phyloP scores from a whole-genome alignment of 345 rosid genomes.

The Eucalyptus paniculata region DNA sequence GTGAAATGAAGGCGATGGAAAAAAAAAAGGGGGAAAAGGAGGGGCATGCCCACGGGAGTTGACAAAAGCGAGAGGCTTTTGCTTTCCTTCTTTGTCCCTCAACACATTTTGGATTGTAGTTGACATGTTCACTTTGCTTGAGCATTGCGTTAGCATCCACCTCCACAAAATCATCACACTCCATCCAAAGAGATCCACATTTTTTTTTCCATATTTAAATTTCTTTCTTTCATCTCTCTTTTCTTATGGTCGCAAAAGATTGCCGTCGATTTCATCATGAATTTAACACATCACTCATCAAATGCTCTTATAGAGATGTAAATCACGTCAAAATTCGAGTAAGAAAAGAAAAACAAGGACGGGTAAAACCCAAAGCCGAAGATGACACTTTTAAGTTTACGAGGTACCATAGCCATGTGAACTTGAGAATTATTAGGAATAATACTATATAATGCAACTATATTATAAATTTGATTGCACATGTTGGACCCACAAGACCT shows the following conservation, averaged over 20 bases:
- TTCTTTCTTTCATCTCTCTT: not conserved
- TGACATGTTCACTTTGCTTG: not conserved
- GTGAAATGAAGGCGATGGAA: not conserved
- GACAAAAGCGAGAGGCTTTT: conserved; percentile 1
- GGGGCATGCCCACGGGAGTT: not conserved
- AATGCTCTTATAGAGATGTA: no score
- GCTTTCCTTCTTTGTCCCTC: not conserved
- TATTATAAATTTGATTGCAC: not conserved
- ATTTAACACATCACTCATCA: not conserved
- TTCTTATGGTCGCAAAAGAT: not conserved
- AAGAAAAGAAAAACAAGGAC: rapidly evolving
- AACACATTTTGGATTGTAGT: not conserved
- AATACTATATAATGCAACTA: not conserved
- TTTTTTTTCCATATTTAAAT: not conserved
- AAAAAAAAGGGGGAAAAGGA: not conserved
- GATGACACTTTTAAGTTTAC: not conserved
- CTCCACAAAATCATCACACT: not conserved
- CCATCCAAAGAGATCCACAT: not conserved
- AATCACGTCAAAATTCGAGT: not conserved
- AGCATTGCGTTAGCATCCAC: not conserved
- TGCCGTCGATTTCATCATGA: not conserved
- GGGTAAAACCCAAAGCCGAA: not conserved
- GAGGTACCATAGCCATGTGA: not conserved
- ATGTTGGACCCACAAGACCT: not conserved
- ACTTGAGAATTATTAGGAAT: not conserved